Conservation (phyloP, 768 basidiomycete genomes). For the Tulasnella calospora region DNA sequence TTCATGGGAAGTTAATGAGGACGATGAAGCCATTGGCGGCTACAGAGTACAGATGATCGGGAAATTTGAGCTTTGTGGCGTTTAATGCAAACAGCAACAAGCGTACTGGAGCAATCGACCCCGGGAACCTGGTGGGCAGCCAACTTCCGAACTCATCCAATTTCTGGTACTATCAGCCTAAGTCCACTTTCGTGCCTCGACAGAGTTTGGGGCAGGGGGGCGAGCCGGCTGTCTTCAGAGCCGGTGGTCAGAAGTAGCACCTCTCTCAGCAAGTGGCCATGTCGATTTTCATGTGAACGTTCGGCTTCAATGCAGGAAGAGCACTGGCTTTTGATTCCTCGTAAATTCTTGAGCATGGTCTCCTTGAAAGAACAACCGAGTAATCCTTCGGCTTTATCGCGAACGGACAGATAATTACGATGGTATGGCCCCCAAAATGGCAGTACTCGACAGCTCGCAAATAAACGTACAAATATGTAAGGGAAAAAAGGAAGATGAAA, state of each 20-base stretch:
- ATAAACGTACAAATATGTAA: background rate
- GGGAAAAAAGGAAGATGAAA: background rate
- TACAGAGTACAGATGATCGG: background rate
- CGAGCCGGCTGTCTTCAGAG: too few species aligned
- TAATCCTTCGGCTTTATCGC: background rate
- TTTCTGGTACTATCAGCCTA: too few species aligned
- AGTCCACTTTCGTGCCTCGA: too few species aligned
- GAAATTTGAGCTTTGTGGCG: slow-evolving; percentile 11
- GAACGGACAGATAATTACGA: background rate
- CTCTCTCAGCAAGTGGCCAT: background rate
- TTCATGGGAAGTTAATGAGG: background rate
- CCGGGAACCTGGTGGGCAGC: too few species aligned
- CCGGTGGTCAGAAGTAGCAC: too few species aligned
- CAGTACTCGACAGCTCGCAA: background rate
- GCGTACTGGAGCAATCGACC: background rate
- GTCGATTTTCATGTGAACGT: background rate
- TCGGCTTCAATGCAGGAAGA: background rate
- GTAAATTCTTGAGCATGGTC: background rate
- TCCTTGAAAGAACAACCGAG: background rate
- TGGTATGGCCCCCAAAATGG: background rate
- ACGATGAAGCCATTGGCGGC: background rate
- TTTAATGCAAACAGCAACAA: background rate
- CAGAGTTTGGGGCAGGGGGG: too few species aligned
- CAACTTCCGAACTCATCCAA: too few species aligned
- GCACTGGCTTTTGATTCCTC: background rate